Evolutionary conservation across 768 basidiomycete species (phyloP).

Genomic region (Phanerochaete sordida): DNA sequence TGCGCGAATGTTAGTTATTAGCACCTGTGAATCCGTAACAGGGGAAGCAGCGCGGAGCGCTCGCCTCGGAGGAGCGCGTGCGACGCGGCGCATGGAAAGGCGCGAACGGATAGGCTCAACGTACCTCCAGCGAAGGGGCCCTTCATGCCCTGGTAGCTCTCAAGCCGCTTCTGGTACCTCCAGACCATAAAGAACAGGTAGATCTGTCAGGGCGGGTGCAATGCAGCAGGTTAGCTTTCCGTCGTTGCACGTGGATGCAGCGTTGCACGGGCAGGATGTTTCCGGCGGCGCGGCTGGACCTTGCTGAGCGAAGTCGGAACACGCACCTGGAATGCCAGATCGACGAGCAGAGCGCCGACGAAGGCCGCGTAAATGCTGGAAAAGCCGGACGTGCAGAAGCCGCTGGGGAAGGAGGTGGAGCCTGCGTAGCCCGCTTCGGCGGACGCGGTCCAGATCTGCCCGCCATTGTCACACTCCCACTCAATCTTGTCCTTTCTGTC

Average conservation of each 20-base stretch:
- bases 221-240: conserved; percentile 4
- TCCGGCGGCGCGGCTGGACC: not conserved
- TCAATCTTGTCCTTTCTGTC: conserved; percentile 60
- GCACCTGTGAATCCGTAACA: conserved; percentile 3
- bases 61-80: not conserved
- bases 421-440: conserved; percentile 38
- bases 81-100: conserved; percentile 5
- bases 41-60: conserved; percentile 1
- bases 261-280: conserved; percentile 10
- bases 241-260: conserved; percentile 21
- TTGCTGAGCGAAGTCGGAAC: not conserved
- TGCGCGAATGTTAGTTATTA: not conserved
- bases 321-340: conserved; percentile 65
- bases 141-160: conserved; percentile 64
- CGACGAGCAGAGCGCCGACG: conserved; percentile 57
- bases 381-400: conserved; percentile 60
- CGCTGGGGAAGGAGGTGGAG: conserved; percentile 45
- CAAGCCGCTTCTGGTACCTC: conserved; percentile 68
- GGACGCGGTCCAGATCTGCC: conserved; percentile 53
- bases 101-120: conserved; percentile 19
- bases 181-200: conserved; percentile 78
- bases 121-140: conserved; percentile 61
- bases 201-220: conserved; percentile 35
- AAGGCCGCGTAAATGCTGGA: conserved; percentile 60
- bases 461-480: conserved; percentile 74